phyloP scores from a whole-genome alignment of 2,329 filamentous ascomycete genomes.

The Blastomyces silverae region DNA sequence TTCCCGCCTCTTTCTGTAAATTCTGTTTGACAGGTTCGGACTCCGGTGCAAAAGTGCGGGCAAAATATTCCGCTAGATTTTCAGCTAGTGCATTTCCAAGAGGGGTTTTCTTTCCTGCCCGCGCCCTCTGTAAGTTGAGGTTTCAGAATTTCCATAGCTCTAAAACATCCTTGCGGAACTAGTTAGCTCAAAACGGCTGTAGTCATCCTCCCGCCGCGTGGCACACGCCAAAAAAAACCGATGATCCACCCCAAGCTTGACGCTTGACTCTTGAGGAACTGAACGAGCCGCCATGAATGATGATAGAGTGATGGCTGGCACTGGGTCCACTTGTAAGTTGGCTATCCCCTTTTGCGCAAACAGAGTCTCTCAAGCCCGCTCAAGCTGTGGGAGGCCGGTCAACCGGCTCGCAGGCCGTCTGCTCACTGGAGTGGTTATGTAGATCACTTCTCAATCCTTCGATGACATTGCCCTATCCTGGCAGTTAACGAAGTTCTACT shows the following conservation, averaged over 20 bases:
- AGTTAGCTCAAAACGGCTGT: background rate
- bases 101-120: background rate
- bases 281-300: background rate
- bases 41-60: background rate
- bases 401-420: background rate
- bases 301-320: background rate
- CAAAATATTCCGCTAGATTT: background rate
- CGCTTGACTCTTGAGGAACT: background rate
- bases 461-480: background rate
- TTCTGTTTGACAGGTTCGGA: background rate
- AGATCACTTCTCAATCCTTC: background rate
- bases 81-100: background rate
- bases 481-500: background rate
- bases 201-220: background rate
- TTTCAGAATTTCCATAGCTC: conserved; percentile 1
- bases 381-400: background rate
- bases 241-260: background rate
- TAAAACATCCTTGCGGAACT: background rate
- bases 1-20: background rate
- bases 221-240: background rate
- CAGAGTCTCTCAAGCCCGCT: background rate
- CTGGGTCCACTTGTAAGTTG: background rate
- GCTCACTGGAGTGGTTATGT: background rate
- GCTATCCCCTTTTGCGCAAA: background rate
- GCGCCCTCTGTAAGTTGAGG: background rate